phyloP scores from a whole-genome alignment of 1,139 yeast genomes.

The Hyphopichia wangnamkhiaoensis region DNA sequence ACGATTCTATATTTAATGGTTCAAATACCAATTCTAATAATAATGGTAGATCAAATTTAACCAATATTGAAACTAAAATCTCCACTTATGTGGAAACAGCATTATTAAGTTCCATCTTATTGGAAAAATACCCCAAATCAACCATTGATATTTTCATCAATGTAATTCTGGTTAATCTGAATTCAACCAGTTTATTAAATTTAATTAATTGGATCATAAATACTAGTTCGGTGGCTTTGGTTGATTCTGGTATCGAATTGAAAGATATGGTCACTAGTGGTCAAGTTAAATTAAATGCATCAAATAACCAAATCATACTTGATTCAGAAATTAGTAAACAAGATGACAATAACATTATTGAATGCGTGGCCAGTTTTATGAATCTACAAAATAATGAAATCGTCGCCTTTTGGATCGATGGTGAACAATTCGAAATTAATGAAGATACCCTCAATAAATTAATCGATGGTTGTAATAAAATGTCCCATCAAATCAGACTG shows the following conservation, averaged over 20 bases:
- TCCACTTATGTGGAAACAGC: slow-evolving; percentile 60
- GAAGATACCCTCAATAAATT: slow-evolving; percentile 29
- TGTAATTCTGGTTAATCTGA: slow-evolving; percentile 50
- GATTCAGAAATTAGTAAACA: slow-evolving; percentile 17
- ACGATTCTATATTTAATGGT: slow-evolving; percentile 25
- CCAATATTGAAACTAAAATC: slow-evolving; percentile 52
- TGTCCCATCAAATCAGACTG: slow-evolving; percentile 46
- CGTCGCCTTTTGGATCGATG: slow-evolving; percentile 59
- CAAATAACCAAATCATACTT: slow-evolving; percentile 19
- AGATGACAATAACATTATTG: slow-evolving; percentile 21
- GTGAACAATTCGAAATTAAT: slow-evolving; percentile 27
- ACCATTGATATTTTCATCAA: slow-evolving; percentile 80
- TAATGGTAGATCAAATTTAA: slow-evolving; percentile 38
- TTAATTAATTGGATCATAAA: slow-evolving; percentile 50
- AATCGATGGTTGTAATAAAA: slow-evolving; percentile 40
- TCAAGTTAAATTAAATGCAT: slow-evolving; percentile 31
- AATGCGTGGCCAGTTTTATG: slow-evolving; percentile 53
- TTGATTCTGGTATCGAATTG: slow-evolving; percentile 81
- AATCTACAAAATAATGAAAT: slow-evolving; percentile 54
- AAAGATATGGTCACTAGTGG: slow-evolving; percentile 79
- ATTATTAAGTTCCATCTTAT: slow-evolving; percentile 59
- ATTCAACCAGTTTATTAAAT: slow-evolving; percentile 37
- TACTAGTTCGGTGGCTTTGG: slow-evolving; percentile 70
- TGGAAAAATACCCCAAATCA: slow-evolving; percentile 84
- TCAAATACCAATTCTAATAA: slow-evolving; percentile 10